A percentile compares a stretch with the other conserved stretches of the same genome.
Conservation (phyloP, 139 green algal species). For the Coelastrella sp. region DNA sequence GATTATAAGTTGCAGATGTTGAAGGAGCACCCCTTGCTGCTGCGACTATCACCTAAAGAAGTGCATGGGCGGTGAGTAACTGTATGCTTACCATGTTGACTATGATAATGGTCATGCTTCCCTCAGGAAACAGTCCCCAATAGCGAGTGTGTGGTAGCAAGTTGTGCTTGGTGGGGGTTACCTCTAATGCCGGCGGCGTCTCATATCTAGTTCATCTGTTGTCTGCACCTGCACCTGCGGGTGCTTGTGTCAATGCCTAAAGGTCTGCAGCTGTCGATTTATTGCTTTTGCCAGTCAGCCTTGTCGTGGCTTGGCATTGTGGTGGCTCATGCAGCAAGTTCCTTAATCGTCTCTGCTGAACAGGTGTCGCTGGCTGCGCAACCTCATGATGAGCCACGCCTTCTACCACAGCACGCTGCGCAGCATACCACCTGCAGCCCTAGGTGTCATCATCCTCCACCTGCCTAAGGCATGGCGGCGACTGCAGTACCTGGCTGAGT, state of each 20-base stretch:
- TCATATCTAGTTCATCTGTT: no score
- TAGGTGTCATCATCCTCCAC: constrained; percentile 58
- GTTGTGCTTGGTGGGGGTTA: no score
- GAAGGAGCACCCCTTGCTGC: constrained; percentile 53
- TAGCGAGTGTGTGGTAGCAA: no score
- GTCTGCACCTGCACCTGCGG: no score
- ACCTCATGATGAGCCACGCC: constrained; percentile 55
- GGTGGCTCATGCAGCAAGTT: background rate
- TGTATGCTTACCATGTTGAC: no score
- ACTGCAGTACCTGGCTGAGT: constrained; percentile 64
- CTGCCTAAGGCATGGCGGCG: constrained; percentile 56
- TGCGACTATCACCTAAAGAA: constrained; percentile 58
- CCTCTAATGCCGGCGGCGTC: no score
- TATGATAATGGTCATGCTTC: background rate
- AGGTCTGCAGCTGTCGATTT: no score
- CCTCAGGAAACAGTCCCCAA: background rate
- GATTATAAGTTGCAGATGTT: constrained; percentile 54
- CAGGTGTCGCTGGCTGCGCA: constrained; percentile 66
- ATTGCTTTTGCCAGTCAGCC: no score
- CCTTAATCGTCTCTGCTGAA: background rate
- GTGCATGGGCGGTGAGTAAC: constrained; percentile 53
- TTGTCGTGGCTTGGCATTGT: background rate
- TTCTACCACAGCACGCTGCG: constrained; percentile 58
- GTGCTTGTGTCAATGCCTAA: no score
- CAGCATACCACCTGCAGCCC: constrained; percentile 23